Percentiles rank a stretch among this genome's conserved stretches.
Conservation (phyloP, 257 asterid species). For the Petunia axillaris region DNA sequence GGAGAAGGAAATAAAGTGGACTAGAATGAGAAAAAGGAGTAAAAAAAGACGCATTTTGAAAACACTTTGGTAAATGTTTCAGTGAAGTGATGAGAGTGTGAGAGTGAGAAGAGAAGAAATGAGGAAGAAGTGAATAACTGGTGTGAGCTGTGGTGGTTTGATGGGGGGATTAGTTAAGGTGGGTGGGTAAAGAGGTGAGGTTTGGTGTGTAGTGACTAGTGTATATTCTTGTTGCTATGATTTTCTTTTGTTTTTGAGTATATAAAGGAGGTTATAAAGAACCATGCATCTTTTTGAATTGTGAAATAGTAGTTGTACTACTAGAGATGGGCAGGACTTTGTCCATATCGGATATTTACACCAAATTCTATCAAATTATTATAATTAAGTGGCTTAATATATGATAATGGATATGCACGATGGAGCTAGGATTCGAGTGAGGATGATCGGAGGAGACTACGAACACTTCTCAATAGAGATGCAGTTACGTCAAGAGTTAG, state of each 20-base stretch:
- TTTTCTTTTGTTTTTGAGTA: conserved; percentile 10
- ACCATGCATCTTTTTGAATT: neutral
- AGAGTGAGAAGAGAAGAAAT: neutral
- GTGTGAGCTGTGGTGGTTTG: neutral
- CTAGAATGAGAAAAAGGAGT: conserved; percentile 44
- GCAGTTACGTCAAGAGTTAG: no score
- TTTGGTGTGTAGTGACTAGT: conserved; percentile 2
- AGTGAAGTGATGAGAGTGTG: neutral
- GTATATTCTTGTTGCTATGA: neutral
- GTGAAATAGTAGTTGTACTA: neutral
- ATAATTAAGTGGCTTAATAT: no score
- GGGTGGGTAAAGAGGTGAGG: neutral
- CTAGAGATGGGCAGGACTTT: no score
- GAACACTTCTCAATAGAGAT: no score
- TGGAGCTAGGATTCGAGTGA: no score
- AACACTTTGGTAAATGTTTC: neutral
- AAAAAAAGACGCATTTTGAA: conserved; percentile 58
- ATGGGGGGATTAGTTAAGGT: neutral
- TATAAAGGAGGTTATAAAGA: neutral
- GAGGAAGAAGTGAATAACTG: neutral
- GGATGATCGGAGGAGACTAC: no score
- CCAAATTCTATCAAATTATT: no score
- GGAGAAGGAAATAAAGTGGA: conserved; percentile 36
- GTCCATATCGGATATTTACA: no score
- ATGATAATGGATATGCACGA: no score